These are phyloP conservation scores for Macrolepiota dolichaula DNA, from an alignment of 768 basidiomycete species.

Conservation along the genomic window DNA sequence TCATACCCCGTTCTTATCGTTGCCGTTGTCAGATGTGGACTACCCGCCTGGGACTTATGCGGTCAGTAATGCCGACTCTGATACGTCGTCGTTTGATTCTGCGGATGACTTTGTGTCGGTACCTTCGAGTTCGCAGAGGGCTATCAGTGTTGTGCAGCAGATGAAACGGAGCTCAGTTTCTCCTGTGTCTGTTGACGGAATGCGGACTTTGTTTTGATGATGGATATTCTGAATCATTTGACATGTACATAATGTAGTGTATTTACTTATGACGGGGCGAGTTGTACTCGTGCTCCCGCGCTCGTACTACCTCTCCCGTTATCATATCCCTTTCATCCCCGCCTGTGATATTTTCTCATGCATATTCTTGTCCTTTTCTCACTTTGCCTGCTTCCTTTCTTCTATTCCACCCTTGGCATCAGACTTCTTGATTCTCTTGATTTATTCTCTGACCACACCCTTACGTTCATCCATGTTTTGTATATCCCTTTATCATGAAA, in stretches of 20 bases:
- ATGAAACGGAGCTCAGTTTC: too few relatives aligned
- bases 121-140: too few relatives aligned
- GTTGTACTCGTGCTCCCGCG: too few relatives aligned
- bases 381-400: not conserved
- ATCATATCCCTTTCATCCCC: not conserved
- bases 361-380: not conserved
- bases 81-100: conserved; percentile 10
- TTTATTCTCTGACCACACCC: conserved; percentile 3
- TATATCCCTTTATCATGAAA: not conserved
- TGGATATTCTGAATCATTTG: not conserved
- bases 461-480: not conserved
- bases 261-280: too few relatives aligned
- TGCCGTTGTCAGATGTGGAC: conserved; percentile 5
- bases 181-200: not conserved
- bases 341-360: not conserved
- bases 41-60: conserved; percentile 16
- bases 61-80: conserved; percentile 19
- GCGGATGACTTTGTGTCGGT: not conserved
- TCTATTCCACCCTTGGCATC: not conserved
- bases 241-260: not conserved
- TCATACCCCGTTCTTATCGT: not conserved
- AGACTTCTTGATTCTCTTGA: conserved; percentile 2
- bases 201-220: conserved; percentile 6
- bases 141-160: too few relatives aligned
- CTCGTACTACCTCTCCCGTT: too few relatives aligned